Evolutionary conservation across 495 filamentous ascomycete genomes (phyloP), one percentile per base, ranked within the genome.

Genomic region (Alectoria sarmentosa): DNA sequence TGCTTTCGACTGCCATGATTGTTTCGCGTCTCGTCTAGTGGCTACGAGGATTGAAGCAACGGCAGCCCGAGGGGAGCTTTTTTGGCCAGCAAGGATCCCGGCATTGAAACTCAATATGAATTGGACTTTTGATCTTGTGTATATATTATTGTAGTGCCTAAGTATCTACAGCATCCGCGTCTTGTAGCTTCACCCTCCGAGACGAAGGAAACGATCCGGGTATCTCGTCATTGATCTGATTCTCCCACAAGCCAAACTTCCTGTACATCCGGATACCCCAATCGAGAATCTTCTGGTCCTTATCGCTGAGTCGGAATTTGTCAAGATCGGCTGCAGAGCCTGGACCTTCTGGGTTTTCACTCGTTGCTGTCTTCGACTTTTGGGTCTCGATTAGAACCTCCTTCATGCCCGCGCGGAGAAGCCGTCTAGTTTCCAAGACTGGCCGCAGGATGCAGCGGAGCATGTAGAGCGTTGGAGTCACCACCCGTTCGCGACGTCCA

Each of bases 391-490:
- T 30, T 19, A 56, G 4, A 0, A 23, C 41, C 15, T 48, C 13
- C 14, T n/a, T 59, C 39, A 11, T 56, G 3, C 37, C 52, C 61
- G 38, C 46, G 14, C 23, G 41, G 23, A 49, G 17, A 14, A 19
- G 7, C 55, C 42, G 42, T 37, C 60, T 62, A 14, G 49, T 63
- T 23, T 62, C 55, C 28, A 65, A n/a, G n/a, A 65, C 49, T 7
- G 62, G 65, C 36, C 62, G 61, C 38, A 69, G 49, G n/a, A 81
- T 72, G 55, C 76, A 75, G 55, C 79, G 75, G 57, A 80, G 71
- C 30, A 78, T 80, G 54, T 75, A 74, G 14, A 76, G 41, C 61
- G 78, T 72, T 9, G 80, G 76, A 34, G 32, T 39, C 10, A 69
- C 68, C 17, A 69, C 68, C 32, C 44, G 48, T 52, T 67, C 65